A percentile compares a stretch with the other conserved stretches of the same genome.
Conservation (phyloP, 306 rosid genomes). For the Cucurbita ficifolia region DNA sequence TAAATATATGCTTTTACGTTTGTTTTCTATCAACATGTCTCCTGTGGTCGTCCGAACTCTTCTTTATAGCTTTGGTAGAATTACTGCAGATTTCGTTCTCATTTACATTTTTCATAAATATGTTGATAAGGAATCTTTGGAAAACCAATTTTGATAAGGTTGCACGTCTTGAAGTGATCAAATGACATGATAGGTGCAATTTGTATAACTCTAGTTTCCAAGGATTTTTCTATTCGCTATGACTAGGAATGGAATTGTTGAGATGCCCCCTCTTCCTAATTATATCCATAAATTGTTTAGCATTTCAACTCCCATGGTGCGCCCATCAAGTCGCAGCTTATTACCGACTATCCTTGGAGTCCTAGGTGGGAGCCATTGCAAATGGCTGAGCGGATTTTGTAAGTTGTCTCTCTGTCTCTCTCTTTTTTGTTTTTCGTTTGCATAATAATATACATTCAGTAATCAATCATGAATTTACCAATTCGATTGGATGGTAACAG, state of each 20-base stretch:
- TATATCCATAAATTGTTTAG: constrained; percentile 18
- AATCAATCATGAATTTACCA: not conserved
- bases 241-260: not conserved
- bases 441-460: not conserved
- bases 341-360: constrained; percentile 72
- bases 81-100: not conserved
- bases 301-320: constrained; percentile 62
- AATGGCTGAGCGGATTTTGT: constrained; percentile 73
- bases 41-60: not conserved
- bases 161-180: not conserved
- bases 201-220: not conserved
- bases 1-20: not conserved
- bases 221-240: not conserved
- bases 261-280: not conserved
- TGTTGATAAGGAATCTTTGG: not conserved
- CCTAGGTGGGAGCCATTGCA: constrained; percentile 68
- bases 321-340: constrained; percentile 43
- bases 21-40: not conserved
- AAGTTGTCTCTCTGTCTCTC: constrained; percentile 14
- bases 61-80: not conserved
- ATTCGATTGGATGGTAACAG: constrained; percentile 17
- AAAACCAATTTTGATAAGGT: not conserved
- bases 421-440: not conserved
- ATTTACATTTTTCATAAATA: not conserved
- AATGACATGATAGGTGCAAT: not conserved